Evolutionary conservation across 2,329 filamentous ascomycete genomes (phyloP).

Genomic region (Salinomyces thailandicus): DNA sequence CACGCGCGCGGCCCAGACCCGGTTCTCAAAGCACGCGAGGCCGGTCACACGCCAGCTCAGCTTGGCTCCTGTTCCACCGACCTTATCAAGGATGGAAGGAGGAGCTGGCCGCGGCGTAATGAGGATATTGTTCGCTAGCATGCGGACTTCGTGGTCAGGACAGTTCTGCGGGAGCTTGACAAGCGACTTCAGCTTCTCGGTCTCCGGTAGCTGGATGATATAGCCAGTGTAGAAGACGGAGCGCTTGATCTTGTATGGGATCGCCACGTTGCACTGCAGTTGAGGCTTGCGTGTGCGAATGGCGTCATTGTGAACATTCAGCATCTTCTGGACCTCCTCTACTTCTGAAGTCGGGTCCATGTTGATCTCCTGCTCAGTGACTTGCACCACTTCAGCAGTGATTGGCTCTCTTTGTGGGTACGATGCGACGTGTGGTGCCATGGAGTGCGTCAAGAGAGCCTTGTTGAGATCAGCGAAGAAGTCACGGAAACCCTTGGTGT

Average conservation of each 20-base stretch:
- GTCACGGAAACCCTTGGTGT: conserved; percentile 71
- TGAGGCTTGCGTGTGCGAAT: conserved; percentile 30
- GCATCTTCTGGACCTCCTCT: conserved; percentile 75
- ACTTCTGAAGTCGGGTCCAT: conserved; percentile 72
- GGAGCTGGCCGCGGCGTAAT: conserved; percentile 73
- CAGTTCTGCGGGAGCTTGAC: conserved; percentile 52
- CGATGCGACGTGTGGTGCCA: conserved; percentile 10
- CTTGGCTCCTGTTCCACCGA: conserved; percentile 76
- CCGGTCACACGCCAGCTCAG: conserved; percentile 76
- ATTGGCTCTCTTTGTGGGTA: conserved; percentile 52
- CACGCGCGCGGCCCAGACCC: conserved; percentile 77
- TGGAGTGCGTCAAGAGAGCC: conserved; percentile 27
- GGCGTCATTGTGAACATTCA: conserved; percentile 71
- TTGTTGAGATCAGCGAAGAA: conserved; percentile 74
- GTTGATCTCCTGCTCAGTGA: conserved; percentile 61
- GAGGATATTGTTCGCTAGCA: conserved; percentile 80
- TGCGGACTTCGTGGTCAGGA: conserved; percentile 61
- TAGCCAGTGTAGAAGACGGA: conserved; percentile 90
- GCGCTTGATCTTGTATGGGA: conserved; percentile 63
- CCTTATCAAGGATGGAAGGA: conserved; percentile 62
- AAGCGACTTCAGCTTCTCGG: conserved; percentile 61
- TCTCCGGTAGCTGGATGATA: conserved; percentile 62
- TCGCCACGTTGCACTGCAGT: conserved; percentile 24
- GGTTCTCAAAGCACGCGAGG: conserved; percentile 63
- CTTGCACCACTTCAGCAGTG: conserved; percentile 71